These are phyloP conservation scores for Lactarius trivialis DNA, from an alignment of 768 basidiomycete genomes.

Conservation along the genomic window DNA sequence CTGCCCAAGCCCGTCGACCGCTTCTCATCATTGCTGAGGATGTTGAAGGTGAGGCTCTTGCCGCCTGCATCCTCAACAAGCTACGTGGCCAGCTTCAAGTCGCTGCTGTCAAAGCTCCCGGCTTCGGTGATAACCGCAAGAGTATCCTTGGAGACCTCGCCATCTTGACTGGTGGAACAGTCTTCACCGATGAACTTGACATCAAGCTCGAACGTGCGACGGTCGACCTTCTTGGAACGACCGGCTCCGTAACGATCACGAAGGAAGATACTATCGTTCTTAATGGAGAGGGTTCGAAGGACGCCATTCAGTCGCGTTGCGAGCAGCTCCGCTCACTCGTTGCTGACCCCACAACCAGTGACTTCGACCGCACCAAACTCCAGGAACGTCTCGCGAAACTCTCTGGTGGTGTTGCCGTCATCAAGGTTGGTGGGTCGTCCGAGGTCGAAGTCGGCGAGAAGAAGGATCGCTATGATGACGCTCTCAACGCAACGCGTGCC, in stretches of 20 bases:
- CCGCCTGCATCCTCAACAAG: conserved; percentile 98
- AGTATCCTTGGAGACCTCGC: conserved; percentile 94
- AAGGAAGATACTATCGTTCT: conserved; percentile 97
- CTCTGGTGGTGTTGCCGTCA: conserved; percentile 93
- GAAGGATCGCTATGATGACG: conserved; percentile 98
- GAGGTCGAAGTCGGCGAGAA: conserved; percentile 99
- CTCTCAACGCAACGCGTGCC: conserved; percentile 95
- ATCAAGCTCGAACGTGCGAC: conserved; percentile 94
- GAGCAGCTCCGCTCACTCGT: conserved; percentile 90
- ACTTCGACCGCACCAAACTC: conserved; percentile 91
- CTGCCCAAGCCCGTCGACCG: conserved; percentile 78
- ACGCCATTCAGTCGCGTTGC: conserved; percentile 84
- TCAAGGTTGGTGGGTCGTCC: conserved; percentile 89
- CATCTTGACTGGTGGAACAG: conserved; percentile 95
- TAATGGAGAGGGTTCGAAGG: conserved; percentile 90
- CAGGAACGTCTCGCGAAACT: conserved; percentile 97
- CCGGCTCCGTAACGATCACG: conserved; percentile 88
- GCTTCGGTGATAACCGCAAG: conserved; percentile 99
- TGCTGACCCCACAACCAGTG: conserved; percentile 76
- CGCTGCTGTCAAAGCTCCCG: conserved; percentile 91
- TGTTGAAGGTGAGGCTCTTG: conserved; percentile 94
- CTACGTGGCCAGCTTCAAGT: conserved; percentile 96
- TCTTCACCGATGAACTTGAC: conserved; percentile 90
- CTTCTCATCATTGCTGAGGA: conserved; percentile 97
- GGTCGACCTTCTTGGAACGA: conserved; percentile 81